A percentile compares a stretch with the other conserved stretches of the same genome.
phyloP scores from a whole-genome alignment of 2,329 filamentous ascomycete species.

The Colletotrichum orchidophilum region DNA sequence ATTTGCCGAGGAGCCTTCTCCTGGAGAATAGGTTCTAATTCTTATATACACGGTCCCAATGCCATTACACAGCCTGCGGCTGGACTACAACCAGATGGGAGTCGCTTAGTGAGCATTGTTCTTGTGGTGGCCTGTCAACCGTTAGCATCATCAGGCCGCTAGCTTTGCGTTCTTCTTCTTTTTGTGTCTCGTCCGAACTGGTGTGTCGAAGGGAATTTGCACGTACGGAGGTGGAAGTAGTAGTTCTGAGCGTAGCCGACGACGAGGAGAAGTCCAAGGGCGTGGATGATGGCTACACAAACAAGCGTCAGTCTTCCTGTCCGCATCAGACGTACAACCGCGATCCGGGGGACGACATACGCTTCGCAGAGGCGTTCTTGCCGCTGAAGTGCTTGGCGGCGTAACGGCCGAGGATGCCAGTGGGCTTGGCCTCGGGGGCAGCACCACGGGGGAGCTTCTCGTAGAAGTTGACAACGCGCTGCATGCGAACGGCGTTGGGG shows the following conservation, averaged over 20 bases:
- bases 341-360: conserved; percentile 66
- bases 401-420: conserved; percentile 88
- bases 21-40: conserved; percentile 32
- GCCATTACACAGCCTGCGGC: conserved; percentile 30
- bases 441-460: conserved; percentile 95
- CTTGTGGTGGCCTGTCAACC: conserved; percentile 91
- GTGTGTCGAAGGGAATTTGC: neutral
- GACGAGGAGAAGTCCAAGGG: conserved; percentile 78
- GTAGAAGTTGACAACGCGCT: conserved; percentile 98
- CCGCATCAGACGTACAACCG: neutral
- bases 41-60: conserved; percentile 36
- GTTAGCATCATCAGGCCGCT: neutral
- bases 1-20: conserved; percentile 31
- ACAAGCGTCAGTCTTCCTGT: neutral
- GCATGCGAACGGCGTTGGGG: conserved; percentile 96
- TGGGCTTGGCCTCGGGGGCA: conserved; percentile 83
- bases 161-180: conserved; percentile 37
- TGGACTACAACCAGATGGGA: conserved; percentile 20
- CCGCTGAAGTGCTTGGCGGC: conserved; percentile 87
- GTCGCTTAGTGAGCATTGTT: conserved; percentile 93
- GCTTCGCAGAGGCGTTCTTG: conserved; percentile 88
- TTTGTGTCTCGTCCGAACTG: neutral
- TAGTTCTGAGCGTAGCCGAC: conserved; percentile 98
- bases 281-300: conserved; percentile 82
- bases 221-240: conserved; percentile 99